Percentiles rank a stretch among this genome's conserved stretches.
Conservation (phyloP, 768 basidiomycete genomes). For the Auricularia heimuer region DNA sequence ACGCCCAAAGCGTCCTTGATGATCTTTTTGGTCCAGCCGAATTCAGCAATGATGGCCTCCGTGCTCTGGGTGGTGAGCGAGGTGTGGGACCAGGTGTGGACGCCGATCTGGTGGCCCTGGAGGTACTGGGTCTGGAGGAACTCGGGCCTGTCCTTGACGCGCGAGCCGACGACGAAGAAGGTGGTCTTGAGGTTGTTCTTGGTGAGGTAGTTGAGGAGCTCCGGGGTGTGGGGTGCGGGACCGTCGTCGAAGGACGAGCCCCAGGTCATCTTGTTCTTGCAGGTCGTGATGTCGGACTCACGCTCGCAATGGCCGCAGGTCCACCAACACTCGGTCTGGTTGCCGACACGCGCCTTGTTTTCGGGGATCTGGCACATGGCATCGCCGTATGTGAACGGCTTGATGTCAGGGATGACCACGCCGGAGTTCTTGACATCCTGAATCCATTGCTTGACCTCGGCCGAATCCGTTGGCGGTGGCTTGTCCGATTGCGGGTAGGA, state of each 20-base stretch:
- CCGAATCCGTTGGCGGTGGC: constrained; percentile 4
- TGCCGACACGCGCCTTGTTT: constrained; percentile 2
- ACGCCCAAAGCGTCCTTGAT: constrained; percentile 36
- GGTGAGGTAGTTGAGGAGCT: constrained; percentile 33
- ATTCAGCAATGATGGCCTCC: constrained; percentile 35
- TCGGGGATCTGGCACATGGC: constrained; percentile 45
- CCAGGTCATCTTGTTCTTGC: constrained; percentile 12
- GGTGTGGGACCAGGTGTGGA: constrained; percentile 63
- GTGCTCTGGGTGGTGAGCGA: constrained; percentile 20
- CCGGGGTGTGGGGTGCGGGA: constrained; percentile 35
- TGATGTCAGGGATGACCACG: constrained; percentile 16
- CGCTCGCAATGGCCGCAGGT: constrained; percentile 22
- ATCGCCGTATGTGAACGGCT: constrained; percentile 21
- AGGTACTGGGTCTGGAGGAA: constrained; percentile 36
- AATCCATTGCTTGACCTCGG: constrained; percentile 2
- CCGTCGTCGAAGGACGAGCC: constrained; percentile 23
- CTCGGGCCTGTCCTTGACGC: constrained; percentile 32
- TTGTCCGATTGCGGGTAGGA: constrained; percentile 5
- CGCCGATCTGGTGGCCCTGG: constrained; percentile 40
- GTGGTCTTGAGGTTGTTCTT: constrained; percentile 30
- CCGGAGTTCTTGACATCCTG: constrained; percentile 30
- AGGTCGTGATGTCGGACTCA: constrained; percentile 8
- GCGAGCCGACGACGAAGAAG: constrained; percentile 31
- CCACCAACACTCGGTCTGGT: constrained; percentile 21
- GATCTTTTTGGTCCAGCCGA: constrained; percentile 35